Conservation (phyloP, 371 early-diverging fungal species). For the Mucor racemosus region DNA sequence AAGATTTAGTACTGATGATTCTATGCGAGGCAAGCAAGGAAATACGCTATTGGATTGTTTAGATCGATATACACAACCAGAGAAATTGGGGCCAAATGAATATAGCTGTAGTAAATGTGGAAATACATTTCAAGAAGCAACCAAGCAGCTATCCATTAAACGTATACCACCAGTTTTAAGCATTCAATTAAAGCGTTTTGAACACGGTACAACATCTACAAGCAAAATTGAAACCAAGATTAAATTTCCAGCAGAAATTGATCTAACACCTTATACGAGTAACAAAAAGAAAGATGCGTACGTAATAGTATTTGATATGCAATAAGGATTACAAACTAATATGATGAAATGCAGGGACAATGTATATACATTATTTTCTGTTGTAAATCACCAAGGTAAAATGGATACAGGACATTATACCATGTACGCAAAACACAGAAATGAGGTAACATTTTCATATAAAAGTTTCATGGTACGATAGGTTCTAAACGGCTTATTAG, state of each 20-base stretch:
- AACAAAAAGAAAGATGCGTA: constrained; percentile 34
- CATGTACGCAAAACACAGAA: constrained; percentile 77
- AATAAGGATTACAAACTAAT: background rate
- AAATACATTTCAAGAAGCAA: constrained; percentile 69
- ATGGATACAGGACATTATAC: constrained; percentile 96
- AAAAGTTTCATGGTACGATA: background rate
- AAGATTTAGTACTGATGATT: constrained; percentile 18
- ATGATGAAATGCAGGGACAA: constrained; percentile 42
- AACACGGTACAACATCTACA: constrained; percentile 66
- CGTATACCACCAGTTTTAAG: constrained; percentile 86
- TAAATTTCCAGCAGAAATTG: constrained; percentile 84
- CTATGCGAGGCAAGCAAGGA: constrained; percentile 28
- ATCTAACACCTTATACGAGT: constrained; percentile 91
- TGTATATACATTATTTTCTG: constrained; percentile 87
- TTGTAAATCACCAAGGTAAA: constrained; percentile 89
- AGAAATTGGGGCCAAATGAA: constrained; percentile 69
- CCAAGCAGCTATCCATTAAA: constrained; percentile 88
- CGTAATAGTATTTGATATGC: background rate
- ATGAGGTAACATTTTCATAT: constrained; percentile 57
- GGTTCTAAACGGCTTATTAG: constrained; percentile 35
- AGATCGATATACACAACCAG: constrained; percentile 77
- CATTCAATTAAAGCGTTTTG: constrained; percentile 91
- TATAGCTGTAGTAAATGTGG: constrained; percentile 81
- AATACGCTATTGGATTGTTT: constrained; percentile 60
- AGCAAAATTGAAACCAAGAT: constrained; percentile 90